Evolutionary conservation across 106 monocot species (phyloP).

Genomic region (Alisma plantagoaquatica): DNA sequence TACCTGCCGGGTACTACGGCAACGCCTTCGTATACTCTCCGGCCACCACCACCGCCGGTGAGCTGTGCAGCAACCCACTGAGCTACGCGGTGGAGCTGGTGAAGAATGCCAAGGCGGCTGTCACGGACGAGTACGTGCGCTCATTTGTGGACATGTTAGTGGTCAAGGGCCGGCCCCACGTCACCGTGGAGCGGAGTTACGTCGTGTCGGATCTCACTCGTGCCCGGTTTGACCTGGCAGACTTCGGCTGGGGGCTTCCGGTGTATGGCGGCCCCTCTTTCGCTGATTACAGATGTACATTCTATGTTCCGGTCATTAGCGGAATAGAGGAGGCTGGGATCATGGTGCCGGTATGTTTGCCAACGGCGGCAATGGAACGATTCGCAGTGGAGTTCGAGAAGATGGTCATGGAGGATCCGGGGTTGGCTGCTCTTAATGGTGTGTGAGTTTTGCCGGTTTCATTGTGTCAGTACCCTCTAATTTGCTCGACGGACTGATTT

Average conservation of each 20-base stretch:
- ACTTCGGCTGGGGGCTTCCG: conserved; percentile 42
- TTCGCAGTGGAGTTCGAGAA: conserved; percentile 22
- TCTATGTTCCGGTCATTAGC: conserved; percentile 15
- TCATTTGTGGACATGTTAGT: conserved; percentile 43
- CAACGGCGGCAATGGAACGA: conserved; percentile 30
- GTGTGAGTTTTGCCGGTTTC: too few relatives aligned
- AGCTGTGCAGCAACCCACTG: conserved; percentile 18
- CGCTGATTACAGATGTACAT: conserved; percentile 8
- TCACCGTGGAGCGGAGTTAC: conserved; percentile 9
- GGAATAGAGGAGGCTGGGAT: conserved; percentile 28
- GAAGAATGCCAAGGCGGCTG: conserved; percentile 15
- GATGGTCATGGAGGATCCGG: background rate
- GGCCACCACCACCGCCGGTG: conserved; percentile 15
- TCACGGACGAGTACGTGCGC: conserved; percentile 21
- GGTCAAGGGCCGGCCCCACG: conserved; percentile 23
- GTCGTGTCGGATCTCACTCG: conserved; percentile 30
- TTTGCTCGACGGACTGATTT: too few relatives aligned
- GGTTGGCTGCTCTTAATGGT: too few relatives aligned
- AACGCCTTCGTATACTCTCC: conserved; percentile 27
- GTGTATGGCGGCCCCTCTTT: conserved; percentile 35
- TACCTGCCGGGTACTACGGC: conserved; percentile 46
- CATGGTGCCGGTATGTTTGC: conserved; percentile 30
- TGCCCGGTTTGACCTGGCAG: conserved; percentile 23
- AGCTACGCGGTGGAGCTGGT: conserved; percentile 28
- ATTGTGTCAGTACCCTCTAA: too few relatives aligned